Evolutionary conservation across 768 basidiomycete species (phyloP).

Genomic region (Tremella mesenterica): DNA sequence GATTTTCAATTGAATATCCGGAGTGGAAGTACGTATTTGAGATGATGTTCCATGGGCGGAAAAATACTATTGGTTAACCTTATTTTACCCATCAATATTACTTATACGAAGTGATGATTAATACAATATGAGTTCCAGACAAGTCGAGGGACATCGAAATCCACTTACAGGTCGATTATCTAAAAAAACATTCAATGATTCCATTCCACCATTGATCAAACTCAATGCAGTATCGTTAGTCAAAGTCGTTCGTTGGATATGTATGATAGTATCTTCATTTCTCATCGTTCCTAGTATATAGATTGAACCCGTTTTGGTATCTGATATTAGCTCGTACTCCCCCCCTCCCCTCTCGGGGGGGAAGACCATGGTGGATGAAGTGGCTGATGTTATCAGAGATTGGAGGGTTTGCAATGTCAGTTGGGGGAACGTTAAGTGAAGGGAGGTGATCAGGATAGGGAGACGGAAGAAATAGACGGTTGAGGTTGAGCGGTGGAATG

Average conservation of each 20-base stretch:
- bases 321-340: neutral
- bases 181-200: slow-evolving; percentile 62
- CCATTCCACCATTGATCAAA: slow-evolving; percentile 19
- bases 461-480: no score
- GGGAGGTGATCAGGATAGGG: no score
- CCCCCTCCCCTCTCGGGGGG: neutral
- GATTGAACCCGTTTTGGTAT: slow-evolving; percentile 33
- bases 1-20: slow-evolving; percentile 74
- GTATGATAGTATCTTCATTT: slow-evolving; percentile 20
- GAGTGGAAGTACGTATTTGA: slow-evolving; percentile 45
- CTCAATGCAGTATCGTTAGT: slow-evolving; percentile 9
- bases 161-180: slow-evolving; percentile 64
- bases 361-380: neutral
- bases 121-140: no score
- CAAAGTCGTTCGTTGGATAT: slow-evolving; percentile 30
- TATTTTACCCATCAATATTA: no score
- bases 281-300: slow-evolving; percentile 63
- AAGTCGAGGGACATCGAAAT: no score
- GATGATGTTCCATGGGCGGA: slow-evolving; percentile 66
- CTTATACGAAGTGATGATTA: no score
- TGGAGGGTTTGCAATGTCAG: neutral
- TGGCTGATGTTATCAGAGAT: neutral
- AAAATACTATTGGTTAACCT: slow-evolving; percentile 55
- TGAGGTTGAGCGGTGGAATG: neutral
- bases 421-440: neutral